A percentile compares a stretch with the other conserved stretches of the same genome.
Conservation (phyloP, 2,329 filamentous ascomycete species). For the Blastomyces parvus region DNA sequence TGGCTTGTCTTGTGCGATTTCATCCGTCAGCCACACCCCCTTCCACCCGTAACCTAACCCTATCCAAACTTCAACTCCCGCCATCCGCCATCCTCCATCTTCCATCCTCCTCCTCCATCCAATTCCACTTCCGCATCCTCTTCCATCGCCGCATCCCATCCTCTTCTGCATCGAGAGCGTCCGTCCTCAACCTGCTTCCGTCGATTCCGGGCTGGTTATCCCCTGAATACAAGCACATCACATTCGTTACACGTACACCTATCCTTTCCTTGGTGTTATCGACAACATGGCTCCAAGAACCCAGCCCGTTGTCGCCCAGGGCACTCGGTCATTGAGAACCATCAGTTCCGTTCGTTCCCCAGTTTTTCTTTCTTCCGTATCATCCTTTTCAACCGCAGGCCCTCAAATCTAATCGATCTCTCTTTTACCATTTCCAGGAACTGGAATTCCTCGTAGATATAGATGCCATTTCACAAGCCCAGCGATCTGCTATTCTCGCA, state of each 20-base stretch:
- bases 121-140: no score
- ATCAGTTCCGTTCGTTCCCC: constrained; percentile 64
- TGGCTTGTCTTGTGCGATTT: no score
- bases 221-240: background rate
- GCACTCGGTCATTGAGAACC: constrained; percentile 75
- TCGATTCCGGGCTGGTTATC: background rate
- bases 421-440: constrained; percentile 49
- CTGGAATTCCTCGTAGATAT: constrained; percentile 81
- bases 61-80: background rate
- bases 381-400: constrained; percentile 8
- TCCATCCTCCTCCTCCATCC: background rate
- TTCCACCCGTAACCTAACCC: background rate
- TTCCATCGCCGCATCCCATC: no score
- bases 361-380: constrained; percentile 9
- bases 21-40: background rate
- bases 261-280: background rate
- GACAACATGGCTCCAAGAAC: constrained; percentile 26
- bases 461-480: constrained; percentile 63
- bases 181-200: background rate
- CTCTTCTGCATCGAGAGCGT: constrained; percentile 2
- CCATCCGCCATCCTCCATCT: background rate
- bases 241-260: constrained; percentile 4
- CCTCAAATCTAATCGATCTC: background rate
- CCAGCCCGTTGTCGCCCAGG: constrained; percentile 45
- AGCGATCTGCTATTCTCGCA: constrained; percentile 63